A percentile compares a stretch with the other conserved stretches of the same genome.
These are phyloP conservation scores for Salix exigua DNA, from an alignment of 345 rosid species.

Conservation along the genomic window DNA sequence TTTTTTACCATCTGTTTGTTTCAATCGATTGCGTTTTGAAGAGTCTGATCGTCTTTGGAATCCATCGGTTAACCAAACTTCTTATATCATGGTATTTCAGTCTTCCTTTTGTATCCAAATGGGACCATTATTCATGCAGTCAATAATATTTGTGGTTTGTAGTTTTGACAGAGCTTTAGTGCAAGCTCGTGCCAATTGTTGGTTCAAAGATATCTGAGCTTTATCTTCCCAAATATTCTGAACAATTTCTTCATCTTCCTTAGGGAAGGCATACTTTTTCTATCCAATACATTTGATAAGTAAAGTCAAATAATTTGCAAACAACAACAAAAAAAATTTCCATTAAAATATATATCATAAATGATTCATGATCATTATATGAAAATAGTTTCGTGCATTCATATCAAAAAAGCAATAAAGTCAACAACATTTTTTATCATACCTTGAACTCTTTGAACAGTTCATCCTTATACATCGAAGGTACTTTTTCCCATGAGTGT, in stretches of 20 bases:
- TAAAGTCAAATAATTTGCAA: no score
- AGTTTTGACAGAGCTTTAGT: rapidly evolving
- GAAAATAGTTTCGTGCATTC: no score
- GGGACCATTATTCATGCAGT: neutral
- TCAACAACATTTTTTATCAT: no score
- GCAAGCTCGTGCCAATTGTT: neutral
- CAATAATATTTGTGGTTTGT: neutral
- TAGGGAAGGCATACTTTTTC: no score
- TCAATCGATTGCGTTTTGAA: rapidly evolving
- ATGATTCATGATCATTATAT: no score
- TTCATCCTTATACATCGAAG: neutral
- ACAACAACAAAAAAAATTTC: no score
- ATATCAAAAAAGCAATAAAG: no score
- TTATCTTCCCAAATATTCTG: neutral
- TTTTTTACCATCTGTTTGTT: neutral
- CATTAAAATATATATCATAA: no score
- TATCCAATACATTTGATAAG: no score
- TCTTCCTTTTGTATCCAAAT: neutral
- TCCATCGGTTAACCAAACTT: neutral
- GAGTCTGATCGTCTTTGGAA: neutral
- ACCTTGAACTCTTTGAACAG: no score
- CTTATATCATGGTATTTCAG: neutral
- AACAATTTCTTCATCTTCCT: no score
- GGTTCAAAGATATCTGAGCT: neutral
- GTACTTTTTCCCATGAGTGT: rapidly evolving